Conservation (phyloP, 1,284 basidiomycete species). For the Waitea zeae region DNA sequence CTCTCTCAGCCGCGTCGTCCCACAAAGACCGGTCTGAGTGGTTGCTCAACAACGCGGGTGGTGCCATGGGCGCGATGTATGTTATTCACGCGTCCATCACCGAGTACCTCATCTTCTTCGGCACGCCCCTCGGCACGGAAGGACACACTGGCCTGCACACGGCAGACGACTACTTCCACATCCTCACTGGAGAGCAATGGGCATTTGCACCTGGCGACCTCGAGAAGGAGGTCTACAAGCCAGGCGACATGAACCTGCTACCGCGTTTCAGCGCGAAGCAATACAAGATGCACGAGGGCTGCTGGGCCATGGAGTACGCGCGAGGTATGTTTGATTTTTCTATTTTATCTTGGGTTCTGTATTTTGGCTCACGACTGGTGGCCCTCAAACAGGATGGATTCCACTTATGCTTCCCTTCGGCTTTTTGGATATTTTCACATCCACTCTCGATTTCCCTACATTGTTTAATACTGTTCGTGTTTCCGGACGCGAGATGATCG, state of each 20-base stretch:
- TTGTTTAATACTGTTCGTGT: conserved; percentile 68
- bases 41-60: conserved; percentile 97
- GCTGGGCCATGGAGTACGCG: conserved; percentile 92
- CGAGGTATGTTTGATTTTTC: conserved; percentile 36
- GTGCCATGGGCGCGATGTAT: conserved; percentile 98
- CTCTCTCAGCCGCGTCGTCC: conserved; percentile 32
- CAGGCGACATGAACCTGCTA: conserved; percentile 77
- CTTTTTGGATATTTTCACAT: conserved; percentile 70
- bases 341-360: conserved; percentile 1
- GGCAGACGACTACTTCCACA: conserved; percentile 96
- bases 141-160: conserved; percentile 91
- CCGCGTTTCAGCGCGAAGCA: conserved; percentile 79
- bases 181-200: conserved; percentile 85
- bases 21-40: conserved; percentile 50
- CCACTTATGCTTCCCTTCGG: conserved; percentile 89
- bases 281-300: conserved; percentile 93
- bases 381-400: conserved; percentile 57
- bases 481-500: conserved; percentile 70
- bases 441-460: conserved; percentile 79
- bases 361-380: conserved; percentile 3
- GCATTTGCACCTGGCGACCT: conserved; percentile 74
- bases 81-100: conserved; percentile 90
- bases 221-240: conserved; percentile 67
- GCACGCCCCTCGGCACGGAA: conserved; percentile 91
- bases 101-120: conserved; percentile 91